Base-by-base conservation (phyloP, 441 rosid species). In the Aleurites moluccanus region DNA sequence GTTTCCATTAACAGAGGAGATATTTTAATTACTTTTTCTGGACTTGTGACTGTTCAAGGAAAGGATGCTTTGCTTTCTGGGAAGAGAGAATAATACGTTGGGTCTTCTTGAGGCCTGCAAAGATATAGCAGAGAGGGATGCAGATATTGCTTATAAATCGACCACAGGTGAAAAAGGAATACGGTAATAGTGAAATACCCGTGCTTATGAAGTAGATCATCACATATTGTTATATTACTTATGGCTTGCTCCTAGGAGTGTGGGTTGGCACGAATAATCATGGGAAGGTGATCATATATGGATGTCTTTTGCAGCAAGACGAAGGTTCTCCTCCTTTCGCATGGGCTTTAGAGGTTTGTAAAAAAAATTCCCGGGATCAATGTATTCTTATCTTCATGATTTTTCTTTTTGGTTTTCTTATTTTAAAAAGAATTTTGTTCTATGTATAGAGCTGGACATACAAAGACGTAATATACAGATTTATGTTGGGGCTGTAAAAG, bases 281-380 rank as follows among this genome's bases (percentile, higher is more conserved):
- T 76, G 97, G 97, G 25, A 88, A 84, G 44, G 80, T 88, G 5
- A 74, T 92, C 79, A 80, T 89, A 69, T 86, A 90, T 70, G 97
- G 96, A 35, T 92, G 92, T 83, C 89, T 79, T 66, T 83, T 94
- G 85, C 86, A 91, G 75, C 97, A 91, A 79, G 99, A 89, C 64
- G 97, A 92, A 78, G 88, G 79, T 50, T 80, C 53, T 63, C 80
- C 53, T 63, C 90, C 99, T 30, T 90, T 91, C 60, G 52, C 88
- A 66, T 92, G 98, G 97, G 97, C 98, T 73, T 80, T 92, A 35
- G 96, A 93, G 97, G 97, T 93, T 87, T 75, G 91, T 86, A 81
- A 81, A 74, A 78, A 65, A 11, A 25, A 73, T 75, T 72, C 45
- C 71, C 76, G 53, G 79, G 74, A 49, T 73, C 70, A 67, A 20